phyloP scores from a whole-genome alignment of 768 basidiomycete species.

The Mycena galericulata region DNA sequence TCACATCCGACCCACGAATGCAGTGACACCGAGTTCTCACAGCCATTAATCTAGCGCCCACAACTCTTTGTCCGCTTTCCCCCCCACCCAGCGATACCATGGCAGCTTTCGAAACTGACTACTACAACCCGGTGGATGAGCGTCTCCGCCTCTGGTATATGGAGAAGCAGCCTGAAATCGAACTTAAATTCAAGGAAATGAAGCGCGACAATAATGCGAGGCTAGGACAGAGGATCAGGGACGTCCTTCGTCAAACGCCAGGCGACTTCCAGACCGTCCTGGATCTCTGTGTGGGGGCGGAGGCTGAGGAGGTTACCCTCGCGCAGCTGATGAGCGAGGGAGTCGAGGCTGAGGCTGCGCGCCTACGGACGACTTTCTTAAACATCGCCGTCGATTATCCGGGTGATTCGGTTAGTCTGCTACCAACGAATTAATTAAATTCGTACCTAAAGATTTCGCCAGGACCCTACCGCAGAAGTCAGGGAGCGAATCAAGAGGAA shows the following conservation, averaged over 20 bases:
- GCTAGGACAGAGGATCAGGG: constrained; percentile 12
- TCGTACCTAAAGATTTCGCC: neutral
- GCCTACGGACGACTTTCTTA: neutral
- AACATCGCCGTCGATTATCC: constrained; percentile 12
- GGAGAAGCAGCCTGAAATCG: constrained; percentile 26
- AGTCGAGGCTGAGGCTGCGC: constrained; percentile 7
- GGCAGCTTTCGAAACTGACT: constrained; percentile 2
- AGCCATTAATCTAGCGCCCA: constrained; percentile 8
- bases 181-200: constrained; percentile 14
- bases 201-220: constrained; percentile 17
- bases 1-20: neutral
- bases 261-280: neutral
- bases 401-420: constrained; percentile 21
- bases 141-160: constrained; percentile 26
- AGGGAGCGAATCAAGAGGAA: constrained; percentile 7
- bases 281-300: neutral
- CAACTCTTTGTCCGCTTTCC: neutral
- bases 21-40: no score
- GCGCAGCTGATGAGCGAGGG: constrained; percentile 15
- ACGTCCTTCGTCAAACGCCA: neutral
- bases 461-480: constrained; percentile 25
- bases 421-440: neutral
- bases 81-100: neutral
- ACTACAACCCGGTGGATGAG: constrained; percentile 10
- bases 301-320: neutral